Evolutionary conservation across 345 rosid genomes (phyloP).

Genomic region (Eucalyptus pumila): DNA sequence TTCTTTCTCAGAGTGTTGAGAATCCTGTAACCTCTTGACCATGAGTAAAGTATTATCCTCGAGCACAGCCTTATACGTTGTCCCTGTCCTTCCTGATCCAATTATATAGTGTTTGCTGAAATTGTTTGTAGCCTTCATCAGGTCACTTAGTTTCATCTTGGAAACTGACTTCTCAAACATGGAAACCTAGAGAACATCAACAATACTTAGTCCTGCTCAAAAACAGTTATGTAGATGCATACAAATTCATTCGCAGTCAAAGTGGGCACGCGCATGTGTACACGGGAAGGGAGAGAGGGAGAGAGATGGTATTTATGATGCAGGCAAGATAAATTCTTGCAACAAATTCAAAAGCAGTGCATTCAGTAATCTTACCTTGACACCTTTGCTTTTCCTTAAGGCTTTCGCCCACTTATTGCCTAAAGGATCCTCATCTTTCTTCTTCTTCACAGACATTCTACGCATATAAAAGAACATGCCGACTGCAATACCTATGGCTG

Average conservation of each 20-base stretch:
- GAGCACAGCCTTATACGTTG: constrained; percentile 70
- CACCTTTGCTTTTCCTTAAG: constrained; percentile 52
- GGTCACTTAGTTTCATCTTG: constrained; percentile 74
- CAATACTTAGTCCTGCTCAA: neutral
- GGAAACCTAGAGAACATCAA: constrained; percentile 45
- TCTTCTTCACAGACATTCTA: constrained; percentile 27
- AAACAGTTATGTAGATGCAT: neutral
- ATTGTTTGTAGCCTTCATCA: constrained; percentile 73
- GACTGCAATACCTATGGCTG: constrained; percentile 43
- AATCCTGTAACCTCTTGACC: constrained; percentile 89
- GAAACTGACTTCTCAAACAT: constrained; percentile 72
- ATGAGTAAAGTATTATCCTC: constrained; percentile 64
- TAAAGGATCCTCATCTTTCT: constrained; percentile 74
- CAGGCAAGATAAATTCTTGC: neutral
- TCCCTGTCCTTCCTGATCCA: constrained; percentile 82
- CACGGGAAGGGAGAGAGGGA: neutral
- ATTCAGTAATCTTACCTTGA: constrained; percentile 38
- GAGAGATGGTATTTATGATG: neutral
- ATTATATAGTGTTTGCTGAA: constrained; percentile 76
- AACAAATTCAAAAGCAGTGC: neutral
- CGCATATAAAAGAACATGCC: constrained; percentile 46
- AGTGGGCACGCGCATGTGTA: neutral
- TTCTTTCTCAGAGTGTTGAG: constrained; percentile 79
- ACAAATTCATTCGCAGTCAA: neutral
- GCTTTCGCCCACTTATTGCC: constrained; percentile 87